Base-by-base conservation (phyloP, 371 early-diverging fungal genomes). In the Apophysomyces sp. region DNA sequence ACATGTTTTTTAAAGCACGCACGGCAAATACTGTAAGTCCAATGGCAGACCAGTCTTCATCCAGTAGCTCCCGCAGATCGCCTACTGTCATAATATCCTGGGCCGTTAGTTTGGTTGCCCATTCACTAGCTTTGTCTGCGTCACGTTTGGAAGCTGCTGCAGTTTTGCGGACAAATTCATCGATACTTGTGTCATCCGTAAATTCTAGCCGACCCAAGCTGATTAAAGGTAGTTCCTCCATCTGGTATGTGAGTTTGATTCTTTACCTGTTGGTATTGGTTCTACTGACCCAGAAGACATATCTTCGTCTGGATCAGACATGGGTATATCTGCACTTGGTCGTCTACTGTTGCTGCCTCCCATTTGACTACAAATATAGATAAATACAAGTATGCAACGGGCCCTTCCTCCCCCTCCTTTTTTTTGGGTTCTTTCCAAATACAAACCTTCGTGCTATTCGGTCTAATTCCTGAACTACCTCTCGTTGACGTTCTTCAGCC, bases 11-110 rank as follows among this genome's bases (percentile, higher is more conserved):
- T 59, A 95, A 78, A 4, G 93, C 92, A 51, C 96, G 84, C 26
- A 84, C 71, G 3, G 95, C 92, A 84, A 94, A 95, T 3, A 96
- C 94, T 2, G 95, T 94, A 60, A 96, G 73, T 2, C 88, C 89
- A 51, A 88, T 78, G 29, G 79, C 82, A 26, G 77, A 72, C 93
- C 93, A 92, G 66, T 92, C 93, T 56, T 88, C 88, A 56, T 92
- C 92, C 37, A 85, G 85, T 15, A 92, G 66, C 41, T 88, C 89
- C 27, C 88, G 81, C 49, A 92, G 72, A 67, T 92, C 92, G 1
- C 91, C 93, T 6, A 92, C 89, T 0, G 91, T 91, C 86, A 91
- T 84, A 58, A 92, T 82, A 65, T 92, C 93, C 68, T 92, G 91
- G 34, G 78, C 68, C 59, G 89, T 81, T 32, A 92, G 74, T 64